Evolutionary conservation across 2,329 filamentous ascomycete species (phyloP).

Genomic region (Sclerotinia spermophila): DNA sequence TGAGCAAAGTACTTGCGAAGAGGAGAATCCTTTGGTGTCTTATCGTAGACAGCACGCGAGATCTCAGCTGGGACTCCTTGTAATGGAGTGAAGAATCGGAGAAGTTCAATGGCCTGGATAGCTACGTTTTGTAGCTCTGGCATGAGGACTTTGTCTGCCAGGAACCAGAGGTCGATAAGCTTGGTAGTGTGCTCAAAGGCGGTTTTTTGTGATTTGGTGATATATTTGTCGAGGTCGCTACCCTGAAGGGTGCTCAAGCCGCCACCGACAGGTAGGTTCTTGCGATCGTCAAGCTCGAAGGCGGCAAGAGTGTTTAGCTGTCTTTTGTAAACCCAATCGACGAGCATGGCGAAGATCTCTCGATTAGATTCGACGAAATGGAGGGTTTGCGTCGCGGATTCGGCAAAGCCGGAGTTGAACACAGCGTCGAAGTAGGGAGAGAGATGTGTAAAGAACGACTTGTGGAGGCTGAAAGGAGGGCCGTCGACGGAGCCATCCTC

Average conservation of each 20-base stretch:
- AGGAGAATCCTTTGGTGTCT: neutral
- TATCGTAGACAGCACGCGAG: neutral
- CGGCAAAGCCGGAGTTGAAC: conserved; percentile 11
- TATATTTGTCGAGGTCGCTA: neutral
- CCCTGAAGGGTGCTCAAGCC: neutral
- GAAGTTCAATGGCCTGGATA: neutral
- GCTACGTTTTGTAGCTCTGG: neutral
- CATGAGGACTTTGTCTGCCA: conserved; percentile 3
- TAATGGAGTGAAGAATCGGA: neutral
- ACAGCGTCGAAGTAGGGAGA: conserved; percentile 17
- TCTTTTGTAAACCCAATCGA: neutral
- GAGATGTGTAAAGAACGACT: conserved; percentile 1
- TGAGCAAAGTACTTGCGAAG: neutral
- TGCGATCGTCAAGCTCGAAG: neutral
- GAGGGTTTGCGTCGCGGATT: conserved; percentile 7
- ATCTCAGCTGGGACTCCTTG: neutral
- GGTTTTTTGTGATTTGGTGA: neutral
- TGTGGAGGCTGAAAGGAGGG: neutral
- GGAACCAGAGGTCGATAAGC: conserved; percentile 7
- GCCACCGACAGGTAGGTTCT: neutral
- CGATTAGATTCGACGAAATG: neutral
- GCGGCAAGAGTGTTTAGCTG: neutral
- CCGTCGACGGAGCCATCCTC: neutral
- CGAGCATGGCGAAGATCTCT: neutral
- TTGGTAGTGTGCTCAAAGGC: neutral